These are phyloP conservation scores for Scortechinia acanthostroma DNA, from an alignment of 2,329 filamentous ascomycete genomes.

Conservation along the genomic window DNA sequence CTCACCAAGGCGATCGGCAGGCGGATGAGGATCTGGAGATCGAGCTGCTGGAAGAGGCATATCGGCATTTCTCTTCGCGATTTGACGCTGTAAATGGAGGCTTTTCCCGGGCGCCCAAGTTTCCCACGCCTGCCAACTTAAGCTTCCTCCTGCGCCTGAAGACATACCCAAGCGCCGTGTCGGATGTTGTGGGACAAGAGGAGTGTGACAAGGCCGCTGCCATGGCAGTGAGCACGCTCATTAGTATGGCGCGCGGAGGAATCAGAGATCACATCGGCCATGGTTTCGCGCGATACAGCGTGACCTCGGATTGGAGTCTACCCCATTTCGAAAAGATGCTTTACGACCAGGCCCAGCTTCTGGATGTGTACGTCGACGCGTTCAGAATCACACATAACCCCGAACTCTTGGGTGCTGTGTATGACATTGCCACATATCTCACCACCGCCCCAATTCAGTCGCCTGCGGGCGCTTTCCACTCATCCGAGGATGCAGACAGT, in stretches of 20 bases:
- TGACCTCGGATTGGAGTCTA: constrained; percentile 60
- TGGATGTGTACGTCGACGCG: constrained; percentile 58
- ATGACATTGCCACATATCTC: constrained; percentile 59
- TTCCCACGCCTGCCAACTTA: constrained; percentile 58
- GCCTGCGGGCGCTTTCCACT: constrained; percentile 56
- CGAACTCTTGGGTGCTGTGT: constrained; percentile 50
- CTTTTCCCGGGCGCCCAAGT: constrained; percentile 53
- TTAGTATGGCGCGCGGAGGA: constrained; percentile 56
- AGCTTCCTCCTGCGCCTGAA: constrained; percentile 52
- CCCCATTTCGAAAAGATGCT: constrained; percentile 73
- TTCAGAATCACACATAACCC: constrained; percentile 50
- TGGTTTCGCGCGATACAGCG: constrained; percentile 61
- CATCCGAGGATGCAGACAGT: constrained; percentile 63
- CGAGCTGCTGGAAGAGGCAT: constrained; percentile 60
- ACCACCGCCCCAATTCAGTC: constrained; percentile 29
- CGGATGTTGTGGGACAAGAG: constrained; percentile 52
- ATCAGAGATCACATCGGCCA: constrained; percentile 64
- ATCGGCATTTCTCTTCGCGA: constrained; percentile 47
- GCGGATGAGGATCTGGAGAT: constrained; percentile 49
- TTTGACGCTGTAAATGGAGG: constrained; percentile 50
- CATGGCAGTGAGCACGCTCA: constrained; percentile 55
- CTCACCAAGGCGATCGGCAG: not conserved
- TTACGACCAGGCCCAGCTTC: constrained; percentile 60
- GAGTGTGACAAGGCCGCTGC: constrained; percentile 49
- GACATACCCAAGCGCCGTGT: constrained; percentile 44